Conservation (phyloP, 1,284 basidiomycete species). For the Ceratobasidium sp. region DNA sequence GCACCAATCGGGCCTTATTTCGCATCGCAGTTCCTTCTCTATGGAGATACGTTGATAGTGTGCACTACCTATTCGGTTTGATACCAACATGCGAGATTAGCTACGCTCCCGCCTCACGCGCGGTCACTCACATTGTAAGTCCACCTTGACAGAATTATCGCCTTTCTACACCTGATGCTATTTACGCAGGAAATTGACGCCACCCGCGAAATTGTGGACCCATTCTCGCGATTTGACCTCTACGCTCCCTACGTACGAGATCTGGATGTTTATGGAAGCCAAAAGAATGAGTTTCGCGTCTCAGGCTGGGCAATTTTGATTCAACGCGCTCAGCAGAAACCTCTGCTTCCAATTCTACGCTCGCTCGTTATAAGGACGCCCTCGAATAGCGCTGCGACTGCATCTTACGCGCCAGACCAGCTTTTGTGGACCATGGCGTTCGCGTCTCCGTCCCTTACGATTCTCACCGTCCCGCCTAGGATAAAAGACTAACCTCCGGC, state of each 20-base stretch:
- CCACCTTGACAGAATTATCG: not conserved
- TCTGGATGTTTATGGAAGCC: constrained; percentile 2
- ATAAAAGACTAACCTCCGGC: not conserved
- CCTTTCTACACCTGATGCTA: not conserved
- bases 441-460: not conserved
- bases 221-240: constrained; percentile 17
- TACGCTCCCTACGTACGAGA: constrained; percentile 20
- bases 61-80: not conserved
- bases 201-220: not conserved
- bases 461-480: not conserved
- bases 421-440: constrained; percentile 17
- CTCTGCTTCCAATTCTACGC: constrained; percentile 16
- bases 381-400: not conserved
- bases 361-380: not conserved
- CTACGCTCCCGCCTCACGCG: not conserved
- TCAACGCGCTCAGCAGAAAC: not conserved
- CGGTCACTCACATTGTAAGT: no score
- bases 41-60: constrained; percentile 1
- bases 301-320: constrained; percentile 8
- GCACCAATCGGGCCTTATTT: not conserved
- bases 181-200: not conserved
- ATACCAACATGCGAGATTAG: not conserved
- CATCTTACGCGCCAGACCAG: not conserved
- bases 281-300: not conserved
- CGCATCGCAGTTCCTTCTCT: not conserved